Evolutionary conservation across 2,329 filamentous ascomycete genomes (phyloP), one percentile per base, ranked within the genome.

Genomic region (Aspergillus proliferans): DNA sequence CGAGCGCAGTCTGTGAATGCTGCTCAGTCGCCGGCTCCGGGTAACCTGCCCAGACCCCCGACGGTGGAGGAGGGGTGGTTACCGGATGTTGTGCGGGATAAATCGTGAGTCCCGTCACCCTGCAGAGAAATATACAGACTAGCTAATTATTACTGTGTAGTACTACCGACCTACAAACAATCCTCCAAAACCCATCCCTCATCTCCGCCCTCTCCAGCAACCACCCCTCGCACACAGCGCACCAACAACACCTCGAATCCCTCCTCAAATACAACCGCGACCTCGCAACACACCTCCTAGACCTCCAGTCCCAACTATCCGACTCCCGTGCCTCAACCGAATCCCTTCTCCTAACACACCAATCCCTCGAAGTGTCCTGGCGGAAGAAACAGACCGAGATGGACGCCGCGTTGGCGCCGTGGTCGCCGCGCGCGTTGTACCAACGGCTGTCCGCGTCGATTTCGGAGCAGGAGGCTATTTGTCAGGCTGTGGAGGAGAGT

Each of bases 301-400:
- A 69, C 6, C 59, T 73, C 6, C 69, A 75, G 56, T 64, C 72
- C 0, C 78, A 78, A 52, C 70, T 85, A 10, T 65, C 70, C 9
- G 60, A 64, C 15, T 61, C 76, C 2, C 85, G 92, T 48, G 78
- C 82, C 24, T 76, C 80, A 1, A 86, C 88, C 0, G 89, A 95
- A 64, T 85, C 88, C 3, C 85, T 91, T 51, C 81, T 97, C 0
- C 78, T 97, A 1, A 80, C 88, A 9, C 82, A 93, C 19, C 87
- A 92, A 60, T 87, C 88, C 1, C 80, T 96, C 14, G 93, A 97
- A 71, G 82, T 91, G n/a, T 86, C 92, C 62, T 97, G 93, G 88
- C 83, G 85, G 48, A 82, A 87, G 58, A 94, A 93, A 68, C 88
- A 97, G 68, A 78, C 82, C 1, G 89, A 93, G 60, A 93, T 95